phyloP scores from a whole-genome alignment of 768 basidiomycete species.

The Boletellus ananas region DNA sequence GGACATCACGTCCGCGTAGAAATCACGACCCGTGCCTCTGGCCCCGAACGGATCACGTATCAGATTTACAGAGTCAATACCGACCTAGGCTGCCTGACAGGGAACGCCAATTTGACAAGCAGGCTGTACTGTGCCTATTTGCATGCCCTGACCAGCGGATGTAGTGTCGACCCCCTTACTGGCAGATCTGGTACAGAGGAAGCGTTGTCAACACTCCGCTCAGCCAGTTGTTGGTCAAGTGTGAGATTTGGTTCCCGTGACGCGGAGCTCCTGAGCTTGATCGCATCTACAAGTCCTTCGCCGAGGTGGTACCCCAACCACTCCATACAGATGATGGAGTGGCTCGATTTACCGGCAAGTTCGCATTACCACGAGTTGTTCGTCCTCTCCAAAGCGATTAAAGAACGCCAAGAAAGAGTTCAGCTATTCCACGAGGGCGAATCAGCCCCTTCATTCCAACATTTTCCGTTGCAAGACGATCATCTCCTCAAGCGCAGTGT shows the following conservation, averaged over 20 bases:
- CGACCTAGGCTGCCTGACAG: constrained; percentile 27
- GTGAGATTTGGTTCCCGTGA: constrained; percentile 30
- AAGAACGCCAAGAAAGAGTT: constrained; percentile 17
- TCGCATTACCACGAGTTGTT: constrained; percentile 31
- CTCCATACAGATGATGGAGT: constrained; percentile 39
- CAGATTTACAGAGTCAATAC: constrained; percentile 30
- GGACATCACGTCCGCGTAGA: constrained; percentile 11
- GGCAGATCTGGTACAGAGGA: constrained; percentile 42
- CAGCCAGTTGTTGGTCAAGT: constrained; percentile 38
- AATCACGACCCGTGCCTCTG: not conserved
- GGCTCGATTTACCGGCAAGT: constrained; percentile 22
- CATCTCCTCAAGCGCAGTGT: constrained; percentile 16
- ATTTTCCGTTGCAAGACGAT: not conserved
- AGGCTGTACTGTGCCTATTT: constrained; percentile 39
- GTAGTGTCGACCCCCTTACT: constrained; percentile 42
- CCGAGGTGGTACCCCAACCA: constrained; percentile 20
- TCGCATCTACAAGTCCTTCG: constrained; percentile 31
- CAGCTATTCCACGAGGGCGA: constrained; percentile 5
- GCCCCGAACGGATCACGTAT: constrained; percentile 11
- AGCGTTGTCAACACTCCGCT: constrained; percentile 37
- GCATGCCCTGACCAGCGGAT: constrained; percentile 41
- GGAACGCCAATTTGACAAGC: constrained; percentile 20
- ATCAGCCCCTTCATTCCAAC: not conserved
- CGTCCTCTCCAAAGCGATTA: constrained; percentile 21
- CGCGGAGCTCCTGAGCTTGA: constrained; percentile 28